Evolutionary conservation across 2,329 filamentous ascomycete species (phyloP).

Genomic region (Apiospora malaysiana): DNA sequence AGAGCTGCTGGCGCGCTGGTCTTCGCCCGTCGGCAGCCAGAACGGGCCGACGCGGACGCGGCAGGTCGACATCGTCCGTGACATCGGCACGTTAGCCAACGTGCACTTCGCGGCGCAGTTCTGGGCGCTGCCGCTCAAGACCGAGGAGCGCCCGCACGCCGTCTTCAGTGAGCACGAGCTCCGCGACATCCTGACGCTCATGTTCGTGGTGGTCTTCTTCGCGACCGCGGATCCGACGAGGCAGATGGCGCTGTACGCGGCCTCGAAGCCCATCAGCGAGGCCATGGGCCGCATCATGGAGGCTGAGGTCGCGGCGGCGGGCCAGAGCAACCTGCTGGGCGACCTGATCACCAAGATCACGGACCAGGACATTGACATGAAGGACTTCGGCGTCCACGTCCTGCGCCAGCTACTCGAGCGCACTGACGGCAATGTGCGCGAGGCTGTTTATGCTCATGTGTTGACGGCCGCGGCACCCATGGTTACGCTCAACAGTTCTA

Average conservation of each 20-base stretch:
- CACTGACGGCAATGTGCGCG: not conserved
- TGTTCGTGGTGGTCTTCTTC: conserved; percentile 19
- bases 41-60: not conserved
- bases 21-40: conserved; percentile 7
- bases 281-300: conserved; percentile 18
- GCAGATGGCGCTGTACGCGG: conserved; percentile 18
- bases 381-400: conserved; percentile 20
- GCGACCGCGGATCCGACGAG: conserved; percentile 12
- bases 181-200: conserved; percentile 50
- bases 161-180: conserved; percentile 60
- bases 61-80: conserved; percentile 42
- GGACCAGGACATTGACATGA: conserved; percentile 17
- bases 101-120: conserved; percentile 60
- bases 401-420: conserved; percentile 17
- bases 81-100: conserved; percentile 47
- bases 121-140: conserved; percentile 62
- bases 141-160: conserved; percentile 53
- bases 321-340: conserved; percentile 35
- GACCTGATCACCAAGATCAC: conserved; percentile 10
- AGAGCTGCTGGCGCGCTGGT: conserved; percentile 20
- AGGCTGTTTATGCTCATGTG: conserved; percentile 14
- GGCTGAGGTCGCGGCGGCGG: not conserved
- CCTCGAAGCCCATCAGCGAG: conserved; percentile 10
- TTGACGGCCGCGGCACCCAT: conserved; percentile 17
- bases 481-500: conserved; percentile 15